Evolutionary conservation across 2,329 filamentous ascomycete species (phyloP), one percentile per base, ranked within the genome.

Genomic region (Ascochyta koolunga): DNA sequence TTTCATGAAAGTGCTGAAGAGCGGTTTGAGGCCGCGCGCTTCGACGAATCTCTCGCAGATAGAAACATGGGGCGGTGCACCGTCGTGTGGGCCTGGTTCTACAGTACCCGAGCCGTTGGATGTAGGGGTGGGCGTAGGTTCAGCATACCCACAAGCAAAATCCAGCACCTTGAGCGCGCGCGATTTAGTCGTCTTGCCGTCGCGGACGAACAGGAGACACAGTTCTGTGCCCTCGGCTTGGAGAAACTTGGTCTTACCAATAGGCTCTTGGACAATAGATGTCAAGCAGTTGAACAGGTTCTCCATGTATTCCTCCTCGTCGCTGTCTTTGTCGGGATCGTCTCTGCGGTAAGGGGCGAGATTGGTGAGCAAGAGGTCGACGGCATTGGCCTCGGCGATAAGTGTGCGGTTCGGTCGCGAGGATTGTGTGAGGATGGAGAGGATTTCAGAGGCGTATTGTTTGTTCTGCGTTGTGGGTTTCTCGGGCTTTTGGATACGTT

Each of bases 251-350:
- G 77, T 69, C 73, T 97, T 97, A 5, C 93, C 93, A 4, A 82
- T 76, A 0, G 81, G 73, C 54, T 91, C 89, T 64, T 96, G 90
- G 0, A 88, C 89, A 1, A 96, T 77, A 63, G 90, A 96, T 0
- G 90, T 90, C 16, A 98, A 72, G 1, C 88, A 86, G 68, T 96
- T 93, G 72, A 99, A 99, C 0, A 97, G 71, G 62, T 99, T 96
- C 75, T 96, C 91, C 70, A 96, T 90, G 71, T 90, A 97, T 77
- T 99, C 95, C 70, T 96, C 93, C 73, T 98, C 95, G 44, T 95
- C 88, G 27, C 88, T 87, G 54, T 92, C 91, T 68, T 90, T 93
- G 42, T 87, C 84, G 0, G 95, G 95, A 69, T 99, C 93, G 42
- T 87, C 84, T 77, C 89, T 90, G 51, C 95, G 87, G 76, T 98